These are phyloP conservation scores for Thamnidium elegans DNA, from an alignment of 192 early-diverging fungal genomes.

Conservation along the genomic window DNA sequence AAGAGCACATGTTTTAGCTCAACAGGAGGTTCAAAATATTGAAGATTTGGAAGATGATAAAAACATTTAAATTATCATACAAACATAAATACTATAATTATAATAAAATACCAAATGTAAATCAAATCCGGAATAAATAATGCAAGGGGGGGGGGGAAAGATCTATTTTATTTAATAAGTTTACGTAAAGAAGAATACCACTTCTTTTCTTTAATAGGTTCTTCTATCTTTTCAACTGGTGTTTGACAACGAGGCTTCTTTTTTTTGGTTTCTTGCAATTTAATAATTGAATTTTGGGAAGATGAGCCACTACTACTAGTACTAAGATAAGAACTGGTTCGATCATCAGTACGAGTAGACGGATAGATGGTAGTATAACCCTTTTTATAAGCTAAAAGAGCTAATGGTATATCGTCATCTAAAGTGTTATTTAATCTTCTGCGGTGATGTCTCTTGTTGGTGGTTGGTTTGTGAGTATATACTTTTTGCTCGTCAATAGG, in stretches of 20 bases:
- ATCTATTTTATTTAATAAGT: not conserved
- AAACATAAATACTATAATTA: not conserved
- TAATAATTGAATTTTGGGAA: not conserved
- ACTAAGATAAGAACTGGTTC: not conserved
- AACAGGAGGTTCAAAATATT: conserved; percentile 27
- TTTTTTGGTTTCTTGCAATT: not conserved
- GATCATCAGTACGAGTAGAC: not conserved
- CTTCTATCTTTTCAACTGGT: no score
- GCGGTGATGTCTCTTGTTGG: no score
- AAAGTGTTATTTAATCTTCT: no score
- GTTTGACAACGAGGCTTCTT: not conserved
- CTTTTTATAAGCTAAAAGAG: conserved; percentile 18
- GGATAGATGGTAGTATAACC: conserved; percentile 19
- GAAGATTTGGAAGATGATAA: conserved; percentile 36
- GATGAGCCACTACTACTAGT: not conserved
- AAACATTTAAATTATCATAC: not conserved
- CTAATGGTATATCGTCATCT: conserved; percentile 19
- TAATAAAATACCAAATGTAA: no score
- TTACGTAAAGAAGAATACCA: no score
- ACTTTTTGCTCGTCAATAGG: no score
- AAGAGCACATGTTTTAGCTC: conserved; percentile 18
- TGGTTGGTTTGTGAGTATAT: no score
- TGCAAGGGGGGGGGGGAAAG: no score
- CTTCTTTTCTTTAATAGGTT: no score
- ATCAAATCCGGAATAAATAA: no score